Evolutionary conservation across 2,329 filamentous ascomycete species (phyloP).

Genomic region (Dendrostoma leiphaemia): DNA sequence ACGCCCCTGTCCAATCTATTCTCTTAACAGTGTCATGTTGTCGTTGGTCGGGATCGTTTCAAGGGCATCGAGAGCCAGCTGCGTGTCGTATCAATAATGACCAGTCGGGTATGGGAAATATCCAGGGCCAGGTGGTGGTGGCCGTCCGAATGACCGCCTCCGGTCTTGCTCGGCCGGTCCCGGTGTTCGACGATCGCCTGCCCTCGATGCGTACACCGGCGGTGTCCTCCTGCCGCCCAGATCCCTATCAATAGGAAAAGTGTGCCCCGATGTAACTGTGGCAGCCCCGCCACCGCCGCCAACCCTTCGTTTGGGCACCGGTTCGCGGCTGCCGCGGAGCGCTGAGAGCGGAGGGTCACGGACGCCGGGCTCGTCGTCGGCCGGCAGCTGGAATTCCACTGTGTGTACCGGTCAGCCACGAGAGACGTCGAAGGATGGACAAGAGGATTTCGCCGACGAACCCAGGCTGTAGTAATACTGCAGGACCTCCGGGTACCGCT

Average conservation of each 20-base stretch:
- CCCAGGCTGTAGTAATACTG: constrained; percentile 72
- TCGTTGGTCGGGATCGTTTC: background rate
- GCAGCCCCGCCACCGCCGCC: constrained; percentile 17
- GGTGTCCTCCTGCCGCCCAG: constrained; percentile 36
- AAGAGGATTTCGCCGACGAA: background rate
- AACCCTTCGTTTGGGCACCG: constrained; percentile 35
- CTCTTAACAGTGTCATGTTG: background rate
- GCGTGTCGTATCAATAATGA: background rate
- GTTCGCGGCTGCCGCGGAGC: constrained; percentile 47
- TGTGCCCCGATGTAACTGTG: constrained; percentile 36
- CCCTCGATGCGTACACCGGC: constrained; percentile 25
- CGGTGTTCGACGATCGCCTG: constrained; percentile 38
- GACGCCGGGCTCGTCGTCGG: constrained; percentile 58
- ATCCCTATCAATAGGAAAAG: constrained; percentile 31
- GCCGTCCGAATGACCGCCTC: constrained; percentile 22
- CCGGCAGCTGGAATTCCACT: constrained; percentile 64
- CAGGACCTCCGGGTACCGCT: constrained; percentile 77
- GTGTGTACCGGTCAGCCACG: background rate
- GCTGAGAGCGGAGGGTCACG: constrained; percentile 60
- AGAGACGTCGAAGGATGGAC: background rate
- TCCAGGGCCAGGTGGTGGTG: constrained; percentile 22
- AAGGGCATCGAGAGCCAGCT: background rate
- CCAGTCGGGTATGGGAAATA: constrained; percentile 19
- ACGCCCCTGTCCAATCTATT: no score
- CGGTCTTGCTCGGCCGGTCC: constrained; percentile 26